Percentiles rank a stretch among this genome's conserved stretches.
These are phyloP conservation scores for Trypanosoma theileri DNA, from an alignment of 208 protist genomes.

Conservation along the genomic window DNA sequence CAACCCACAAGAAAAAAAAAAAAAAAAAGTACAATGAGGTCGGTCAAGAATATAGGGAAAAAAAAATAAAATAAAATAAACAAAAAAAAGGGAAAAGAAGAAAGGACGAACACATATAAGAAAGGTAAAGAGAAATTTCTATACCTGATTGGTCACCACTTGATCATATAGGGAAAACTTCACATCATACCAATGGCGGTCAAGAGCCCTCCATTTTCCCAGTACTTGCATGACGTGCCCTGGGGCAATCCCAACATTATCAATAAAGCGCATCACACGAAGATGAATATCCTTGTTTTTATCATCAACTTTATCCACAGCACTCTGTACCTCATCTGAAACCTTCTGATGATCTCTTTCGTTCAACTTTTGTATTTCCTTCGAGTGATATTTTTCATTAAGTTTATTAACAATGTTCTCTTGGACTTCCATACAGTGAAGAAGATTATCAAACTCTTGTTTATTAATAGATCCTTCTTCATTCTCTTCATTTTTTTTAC, in stretches of 20 bases:
- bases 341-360: not conserved
- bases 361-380: slow-evolving; percentile 1
- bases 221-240: slow-evolving; percentile 8
- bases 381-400: slow-evolving; percentile 2
- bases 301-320: slow-evolving; percentile 2
- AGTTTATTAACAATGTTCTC: slow-evolving; percentile 2
- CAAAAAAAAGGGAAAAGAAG: too few species aligned
- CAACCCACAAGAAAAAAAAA: too few species aligned
- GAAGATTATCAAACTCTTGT: slow-evolving; percentile 1
- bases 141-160: not conserved
- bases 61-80: too few species aligned
- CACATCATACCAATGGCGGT: slow-evolving; percentile 21
- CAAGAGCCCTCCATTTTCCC: slow-evolving; percentile 17
- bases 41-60: too few species aligned
- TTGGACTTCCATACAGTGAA: slow-evolving; percentile 1
- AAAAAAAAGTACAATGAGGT: too few species aligned
- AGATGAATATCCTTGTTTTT: slow-evolving; percentile 17
- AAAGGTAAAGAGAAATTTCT: not conserved
- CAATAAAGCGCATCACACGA: not conserved
- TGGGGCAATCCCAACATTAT: not conserved
- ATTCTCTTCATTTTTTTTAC: not conserved
- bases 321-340: not conserved
- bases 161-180: slow-evolving; percentile 18
- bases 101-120: too few species aligned
- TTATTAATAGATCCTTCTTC: not conserved